Percentiles rank a stretch among this genome's conserved stretches.
phyloP scores from a whole-genome alignment of 768 basidiomycete genomes.

The Clavaria fumosa region DNA sequence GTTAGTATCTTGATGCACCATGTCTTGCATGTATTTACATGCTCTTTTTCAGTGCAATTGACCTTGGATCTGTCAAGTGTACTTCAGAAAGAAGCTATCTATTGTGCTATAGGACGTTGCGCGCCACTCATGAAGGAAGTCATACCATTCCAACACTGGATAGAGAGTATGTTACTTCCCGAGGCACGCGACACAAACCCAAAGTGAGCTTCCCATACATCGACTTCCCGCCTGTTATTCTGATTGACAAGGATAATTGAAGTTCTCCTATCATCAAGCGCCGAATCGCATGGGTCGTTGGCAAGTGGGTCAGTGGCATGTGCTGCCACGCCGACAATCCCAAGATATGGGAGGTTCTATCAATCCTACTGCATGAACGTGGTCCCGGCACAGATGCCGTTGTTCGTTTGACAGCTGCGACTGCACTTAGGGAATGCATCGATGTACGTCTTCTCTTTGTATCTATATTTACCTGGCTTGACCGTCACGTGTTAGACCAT shows the following conservation, averaged over 20 bases:
- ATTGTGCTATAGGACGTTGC: constrained; percentile 82
- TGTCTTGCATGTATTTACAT: constrained; percentile 2
- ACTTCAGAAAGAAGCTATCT: constrained; percentile 73
- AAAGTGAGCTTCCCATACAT: constrained; percentile 26
- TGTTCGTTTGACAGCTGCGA: constrained; percentile 74
- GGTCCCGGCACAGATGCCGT: constrained; percentile 64
- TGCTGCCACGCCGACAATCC: constrained; percentile 43
- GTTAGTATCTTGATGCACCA: constrained; percentile 24
- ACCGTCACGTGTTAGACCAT: constrained; percentile 31
- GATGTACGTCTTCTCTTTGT: constrained; percentile 44
- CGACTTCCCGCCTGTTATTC: constrained; percentile 6
- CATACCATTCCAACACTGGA: constrained; percentile 60
- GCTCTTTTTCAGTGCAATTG: constrained; percentile 23
- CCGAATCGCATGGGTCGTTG: constrained; percentile 90
- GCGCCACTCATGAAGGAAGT: constrained; percentile 41
- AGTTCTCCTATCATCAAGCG: constrained; percentile 89
- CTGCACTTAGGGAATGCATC: constrained; percentile 66
- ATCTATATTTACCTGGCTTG: background rate
- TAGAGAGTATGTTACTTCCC: constrained; percentile 37
- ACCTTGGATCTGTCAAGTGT: constrained; percentile 40
- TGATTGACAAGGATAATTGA: too few species aligned
- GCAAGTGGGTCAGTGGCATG: constrained; percentile 70
- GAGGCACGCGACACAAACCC: constrained; percentile 49
- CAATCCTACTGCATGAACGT: constrained; percentile 58
- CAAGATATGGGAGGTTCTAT: constrained; percentile 65